A percentile compares a stretch with the other conserved stretches of the same genome.
phyloP scores from a whole-genome alignment of 768 basidiomycete species.

The Mycena haematopus region DNA sequence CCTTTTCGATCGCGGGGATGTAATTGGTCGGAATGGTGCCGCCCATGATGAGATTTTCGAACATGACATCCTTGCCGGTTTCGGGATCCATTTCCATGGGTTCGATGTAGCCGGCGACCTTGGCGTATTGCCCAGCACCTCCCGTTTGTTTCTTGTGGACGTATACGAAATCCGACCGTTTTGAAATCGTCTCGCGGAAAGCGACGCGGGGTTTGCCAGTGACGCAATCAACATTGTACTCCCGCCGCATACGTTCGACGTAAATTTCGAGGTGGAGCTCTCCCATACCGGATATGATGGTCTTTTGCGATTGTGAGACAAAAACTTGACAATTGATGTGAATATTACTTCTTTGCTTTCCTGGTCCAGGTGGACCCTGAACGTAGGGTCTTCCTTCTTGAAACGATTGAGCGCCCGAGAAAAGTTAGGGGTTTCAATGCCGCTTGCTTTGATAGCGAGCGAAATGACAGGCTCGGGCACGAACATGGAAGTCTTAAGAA shows the following conservation, averaged over 20 bases:
- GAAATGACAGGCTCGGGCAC: constrained; percentile 99
- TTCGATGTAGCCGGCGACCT: constrained; percentile 89
- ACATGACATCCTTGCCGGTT: constrained; percentile 82
- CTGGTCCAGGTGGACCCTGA: constrained; percentile 93
- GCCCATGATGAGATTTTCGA: constrained; percentile 90
- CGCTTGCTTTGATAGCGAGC: constrained; percentile 89
- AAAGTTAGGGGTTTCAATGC: constrained; percentile 94
- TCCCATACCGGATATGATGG: constrained; percentile 99
- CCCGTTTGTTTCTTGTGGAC: constrained; percentile 99
- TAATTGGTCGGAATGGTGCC: constrained; percentile 90
- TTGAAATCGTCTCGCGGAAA: constrained; percentile 93
- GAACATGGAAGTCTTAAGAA: constrained; percentile 89
- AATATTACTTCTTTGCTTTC: constrained; percentile 87
- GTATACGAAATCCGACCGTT: constrained; percentile 82
- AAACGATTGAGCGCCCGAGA: constrained; percentile 96
- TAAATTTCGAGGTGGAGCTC: constrained; percentile 99
- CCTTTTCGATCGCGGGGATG: constrained; percentile 96
- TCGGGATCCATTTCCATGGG: constrained; percentile 79
- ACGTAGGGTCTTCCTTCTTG: constrained; percentile 98
- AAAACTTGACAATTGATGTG: constrained; percentile 1
- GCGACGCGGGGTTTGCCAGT: constrained; percentile 97
- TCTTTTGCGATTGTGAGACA: constrained; percentile 53
- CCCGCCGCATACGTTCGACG: constrained; percentile 97
- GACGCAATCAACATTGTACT: constrained; percentile 91
- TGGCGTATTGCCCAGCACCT: constrained; percentile 95